Percentiles rank a stretch among this genome's conserved stretches.
phyloP scores from a whole-genome alignment of 306 rosid species.

The Cucurbita moschata region DNA sequence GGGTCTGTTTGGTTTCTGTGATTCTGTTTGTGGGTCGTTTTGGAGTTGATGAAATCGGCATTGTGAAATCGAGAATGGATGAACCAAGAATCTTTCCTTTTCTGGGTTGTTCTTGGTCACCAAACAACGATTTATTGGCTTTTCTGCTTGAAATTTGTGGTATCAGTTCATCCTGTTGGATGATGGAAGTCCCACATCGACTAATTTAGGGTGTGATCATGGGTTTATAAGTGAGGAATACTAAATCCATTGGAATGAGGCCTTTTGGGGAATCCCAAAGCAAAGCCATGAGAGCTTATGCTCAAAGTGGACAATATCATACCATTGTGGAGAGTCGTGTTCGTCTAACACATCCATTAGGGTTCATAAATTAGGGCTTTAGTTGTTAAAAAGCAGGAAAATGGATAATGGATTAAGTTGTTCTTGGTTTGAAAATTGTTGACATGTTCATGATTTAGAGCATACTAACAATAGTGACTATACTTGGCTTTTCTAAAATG shows the following conservation, averaged over 20 bases:
- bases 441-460: not conserved
- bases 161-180: not conserved
- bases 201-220: too few relatives aligned
- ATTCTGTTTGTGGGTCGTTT: not conserved
- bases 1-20: slow-evolving; percentile 7
- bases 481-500: not conserved
- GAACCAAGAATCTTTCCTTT: not conserved
- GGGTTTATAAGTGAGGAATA: too few relatives aligned
- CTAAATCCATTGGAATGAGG: too few relatives aligned
- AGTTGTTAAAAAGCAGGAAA: not conserved
- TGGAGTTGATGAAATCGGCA: slow-evolving; percentile 16
- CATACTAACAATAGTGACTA: not conserved
- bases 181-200: too few relatives aligned
- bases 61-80: not conserved
- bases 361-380: not conserved
- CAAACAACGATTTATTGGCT: not conserved
- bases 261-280: too few relatives aligned
- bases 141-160: not conserved
- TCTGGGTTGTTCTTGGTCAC: not conserved
- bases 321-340: too few relatives aligned
- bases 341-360: too few relatives aligned
- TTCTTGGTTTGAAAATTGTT: not conserved
- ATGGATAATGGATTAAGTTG: too few relatives aligned
- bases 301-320: too few relatives aligned
- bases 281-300: too few relatives aligned